These are phyloP conservation scores for Penicillium decumbens DNA, from an alignment of 2,329 filamentous ascomycete genomes.

Conservation along the genomic window DNA sequence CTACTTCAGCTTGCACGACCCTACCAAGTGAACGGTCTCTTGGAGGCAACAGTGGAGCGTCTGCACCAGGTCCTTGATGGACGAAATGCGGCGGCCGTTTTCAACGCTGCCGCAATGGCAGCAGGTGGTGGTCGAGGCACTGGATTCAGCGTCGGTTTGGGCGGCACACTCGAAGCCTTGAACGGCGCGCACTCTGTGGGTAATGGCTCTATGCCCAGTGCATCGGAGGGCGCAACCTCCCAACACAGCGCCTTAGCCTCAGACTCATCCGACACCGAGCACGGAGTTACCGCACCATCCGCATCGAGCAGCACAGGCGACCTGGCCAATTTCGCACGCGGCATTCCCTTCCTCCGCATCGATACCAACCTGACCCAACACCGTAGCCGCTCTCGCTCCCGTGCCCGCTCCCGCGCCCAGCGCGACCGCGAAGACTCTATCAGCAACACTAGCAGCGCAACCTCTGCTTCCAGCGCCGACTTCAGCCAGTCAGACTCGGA, in stretches of 20 bases:
- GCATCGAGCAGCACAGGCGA: constrained; percentile 27
- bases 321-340: constrained; percentile 26
- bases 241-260: constrained; percentile 32
- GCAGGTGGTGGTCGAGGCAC: constrained; percentile 86
- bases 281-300: constrained; percentile 28
- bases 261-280: constrained; percentile 40
- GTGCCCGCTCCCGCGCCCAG: background rate
- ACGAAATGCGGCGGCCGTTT: constrained; percentile 90
- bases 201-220: constrained; percentile 20
- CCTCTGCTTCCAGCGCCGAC: constrained; percentile 38
- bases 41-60: constrained; percentile 88
- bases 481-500: constrained; percentile 39
- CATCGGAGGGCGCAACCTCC: constrained; percentile 21
- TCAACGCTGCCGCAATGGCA: constrained; percentile 97
- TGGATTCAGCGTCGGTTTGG: constrained; percentile 58
- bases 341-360: constrained; percentile 37
- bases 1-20: constrained; percentile 88
- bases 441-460: constrained; percentile 36
- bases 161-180: constrained; percentile 41
- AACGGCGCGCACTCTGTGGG: constrained; percentile 32
- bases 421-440: constrained; percentile 39
- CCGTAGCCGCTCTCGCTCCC: constrained; percentile 3
- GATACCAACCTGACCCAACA: constrained; percentile 36
- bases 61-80: constrained; percentile 86
- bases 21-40: constrained; percentile 84